Conservation (phyloP, 176 grass and related monocot genomes). For the Leersia perrieri region DNA sequence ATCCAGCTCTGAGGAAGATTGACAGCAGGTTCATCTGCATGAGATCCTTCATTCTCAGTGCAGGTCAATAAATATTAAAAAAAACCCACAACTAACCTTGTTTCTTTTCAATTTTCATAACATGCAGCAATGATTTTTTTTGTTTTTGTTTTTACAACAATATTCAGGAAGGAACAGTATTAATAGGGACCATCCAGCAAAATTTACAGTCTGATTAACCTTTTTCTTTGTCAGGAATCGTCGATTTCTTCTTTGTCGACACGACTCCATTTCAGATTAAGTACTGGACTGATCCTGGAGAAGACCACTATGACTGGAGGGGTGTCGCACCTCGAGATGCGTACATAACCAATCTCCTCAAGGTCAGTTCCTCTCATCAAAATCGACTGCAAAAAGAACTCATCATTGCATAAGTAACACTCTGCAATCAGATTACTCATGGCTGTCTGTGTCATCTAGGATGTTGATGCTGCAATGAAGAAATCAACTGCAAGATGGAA, state of each 20-base stretch:
- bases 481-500: slow-evolving; percentile 78
- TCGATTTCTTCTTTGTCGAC: slow-evolving; percentile 72
- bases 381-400: background rate
- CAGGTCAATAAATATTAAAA: slow-evolving; percentile 14
- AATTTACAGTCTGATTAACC: background rate
- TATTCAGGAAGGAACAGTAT: too few species aligned
- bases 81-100: background rate
- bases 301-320: slow-evolving; percentile 66
- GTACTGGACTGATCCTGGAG: slow-evolving; percentile 59
- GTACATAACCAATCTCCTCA: slow-evolving; percentile 51
- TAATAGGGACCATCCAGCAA: background rate
- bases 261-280: slow-evolving; percentile 56
- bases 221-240: slow-evolving; percentile 40
- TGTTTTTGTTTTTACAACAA: too few species aligned
- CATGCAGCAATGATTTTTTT: background rate
- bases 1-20: slow-evolving; percentile 20
- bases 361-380: slow-evolving; percentile 42
- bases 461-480: slow-evolving; percentile 66
- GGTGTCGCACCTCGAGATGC: slow-evolving; percentile 44
- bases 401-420: too few species aligned
- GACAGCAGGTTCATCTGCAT: slow-evolving; percentile 53
- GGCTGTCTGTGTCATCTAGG: slow-evolving; percentile 28
- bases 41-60: slow-evolving; percentile 50
- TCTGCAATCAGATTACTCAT: background rate
- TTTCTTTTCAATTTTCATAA: background rate